Conservation (phyloP, 1,284 basidiomycete genomes). For the Cronartium quercuum region DNA sequence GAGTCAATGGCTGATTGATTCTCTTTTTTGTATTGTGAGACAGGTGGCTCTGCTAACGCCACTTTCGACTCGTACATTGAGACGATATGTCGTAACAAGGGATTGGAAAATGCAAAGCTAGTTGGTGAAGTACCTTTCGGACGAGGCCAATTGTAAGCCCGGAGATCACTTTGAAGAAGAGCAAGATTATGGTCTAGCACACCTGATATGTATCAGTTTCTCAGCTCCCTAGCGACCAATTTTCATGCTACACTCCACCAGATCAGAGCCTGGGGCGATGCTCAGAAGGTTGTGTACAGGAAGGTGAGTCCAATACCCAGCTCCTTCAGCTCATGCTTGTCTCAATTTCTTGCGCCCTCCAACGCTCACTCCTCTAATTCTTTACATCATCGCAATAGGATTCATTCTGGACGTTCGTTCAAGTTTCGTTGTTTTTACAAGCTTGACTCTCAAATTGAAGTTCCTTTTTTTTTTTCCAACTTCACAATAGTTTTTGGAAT, state of each 20-base stretch:
- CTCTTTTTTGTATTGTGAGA: too few species aligned
- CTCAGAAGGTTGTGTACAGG: conserved; percentile 63
- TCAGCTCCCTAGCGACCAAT: conserved; percentile 66
- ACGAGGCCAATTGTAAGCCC: conserved; percentile 23
- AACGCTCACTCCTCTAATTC: neutral
- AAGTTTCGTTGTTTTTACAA: neutral
- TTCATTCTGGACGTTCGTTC: conserved; percentile 28
- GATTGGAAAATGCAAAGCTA: neutral
- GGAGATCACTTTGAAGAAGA: neutral
- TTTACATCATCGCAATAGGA: neutral
- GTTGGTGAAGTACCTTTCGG: conserved; percentile 7
- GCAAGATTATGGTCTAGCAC: neutral
- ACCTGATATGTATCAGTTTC: too few species aligned
- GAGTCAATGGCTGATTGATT: neutral
- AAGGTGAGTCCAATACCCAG: conserved; percentile 53
- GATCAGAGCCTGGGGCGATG: conserved; percentile 57
- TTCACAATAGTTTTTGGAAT: conserved; percentile 18
- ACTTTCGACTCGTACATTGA: conserved; percentile 61
- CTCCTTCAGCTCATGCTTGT: too few species aligned
- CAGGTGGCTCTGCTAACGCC: conserved; percentile 62
- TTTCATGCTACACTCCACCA: conserved; percentile 58
- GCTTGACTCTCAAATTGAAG: neutral
- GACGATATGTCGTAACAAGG: conserved; percentile 58
- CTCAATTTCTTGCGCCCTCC: neutral
- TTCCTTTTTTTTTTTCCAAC: neutral